Conservation (phyloP, 495 filamentous ascomycete species). For the Astrothelium subdiscretum region DNA sequence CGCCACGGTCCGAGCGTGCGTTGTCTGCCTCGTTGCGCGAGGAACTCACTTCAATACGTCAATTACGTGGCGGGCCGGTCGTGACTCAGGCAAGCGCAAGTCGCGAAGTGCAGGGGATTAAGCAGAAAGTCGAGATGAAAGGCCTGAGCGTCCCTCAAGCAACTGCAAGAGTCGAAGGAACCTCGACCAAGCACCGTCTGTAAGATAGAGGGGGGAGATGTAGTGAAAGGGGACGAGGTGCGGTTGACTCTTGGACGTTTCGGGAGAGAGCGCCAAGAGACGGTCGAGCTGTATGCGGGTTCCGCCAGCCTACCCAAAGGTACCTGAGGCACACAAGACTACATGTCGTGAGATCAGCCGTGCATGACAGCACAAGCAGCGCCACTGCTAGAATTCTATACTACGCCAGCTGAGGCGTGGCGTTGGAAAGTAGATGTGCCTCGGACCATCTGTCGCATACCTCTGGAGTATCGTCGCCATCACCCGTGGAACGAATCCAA, state of each 20-base stretch:
- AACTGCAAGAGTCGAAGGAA: neutral
- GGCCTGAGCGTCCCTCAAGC: neutral
- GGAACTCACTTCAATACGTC: neutral
- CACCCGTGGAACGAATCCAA: too few relatives aligned
- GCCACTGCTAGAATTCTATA: too few relatives aligned
- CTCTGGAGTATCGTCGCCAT: too few relatives aligned
- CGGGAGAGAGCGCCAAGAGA: constrained; percentile 1
- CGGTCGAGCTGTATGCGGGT: neutral
- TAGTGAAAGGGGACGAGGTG: neutral
- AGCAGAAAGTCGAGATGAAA: neutral
- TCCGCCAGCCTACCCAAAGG: too few relatives aligned
- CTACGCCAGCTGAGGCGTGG: too few relatives aligned
- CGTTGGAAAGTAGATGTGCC: too few relatives aligned
- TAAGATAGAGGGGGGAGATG: neutral
- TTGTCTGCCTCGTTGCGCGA: constrained; percentile 8
- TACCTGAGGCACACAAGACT: too few relatives aligned
- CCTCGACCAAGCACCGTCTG: neutral
- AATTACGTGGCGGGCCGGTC: constrained; percentile 1
- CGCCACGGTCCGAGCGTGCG: constrained; percentile 31
- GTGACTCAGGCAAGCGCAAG: neutral
- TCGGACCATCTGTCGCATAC: too few relatives aligned
- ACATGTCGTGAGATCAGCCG: too few relatives aligned
- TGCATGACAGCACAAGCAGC: too few relatives aligned
- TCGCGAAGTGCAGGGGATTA: neutral
- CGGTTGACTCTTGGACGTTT: constrained; percentile 2